phyloP scores from a whole-genome alignment of 345 rosid genomes.

The Theobroma cacao region DNA sequence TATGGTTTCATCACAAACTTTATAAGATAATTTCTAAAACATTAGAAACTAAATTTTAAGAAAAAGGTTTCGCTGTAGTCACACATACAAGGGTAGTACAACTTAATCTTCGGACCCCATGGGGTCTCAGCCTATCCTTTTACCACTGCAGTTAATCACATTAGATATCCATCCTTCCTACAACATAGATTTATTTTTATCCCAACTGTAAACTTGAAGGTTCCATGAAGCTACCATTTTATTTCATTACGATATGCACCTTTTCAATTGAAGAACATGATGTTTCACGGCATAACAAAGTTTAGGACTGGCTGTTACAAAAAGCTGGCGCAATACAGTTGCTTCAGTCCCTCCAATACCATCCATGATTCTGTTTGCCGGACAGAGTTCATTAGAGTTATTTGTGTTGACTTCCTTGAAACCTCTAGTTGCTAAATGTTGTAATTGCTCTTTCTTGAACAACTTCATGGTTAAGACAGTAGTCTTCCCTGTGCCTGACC shows the following conservation, averaged over 20 bases:
- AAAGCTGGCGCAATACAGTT: conserved; percentile 38
- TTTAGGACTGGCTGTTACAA: conserved; percentile 53
- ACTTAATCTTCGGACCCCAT: not conserved
- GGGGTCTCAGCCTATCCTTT: not conserved
- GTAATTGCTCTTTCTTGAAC: conserved; percentile 32
- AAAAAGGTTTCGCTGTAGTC: not conserved
- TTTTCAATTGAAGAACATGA: conserved; percentile 41
- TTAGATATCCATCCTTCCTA: not conserved
- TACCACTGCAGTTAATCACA: not conserved
- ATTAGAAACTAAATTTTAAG: not conserved
- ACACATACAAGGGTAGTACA: not conserved
- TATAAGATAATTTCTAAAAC: not conserved
- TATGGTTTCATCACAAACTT: not conserved
- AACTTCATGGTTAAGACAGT: conserved; percentile 49
- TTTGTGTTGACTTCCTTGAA: not conserved
- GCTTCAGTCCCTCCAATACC: conserved; percentile 11
- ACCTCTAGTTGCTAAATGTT: conserved; percentile 27
- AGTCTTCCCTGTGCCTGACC: conserved; percentile 65
- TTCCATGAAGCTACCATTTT: not conserved
- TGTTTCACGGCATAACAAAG: conserved; percentile 46
- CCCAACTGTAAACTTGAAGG: not conserved
- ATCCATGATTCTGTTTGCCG: not conserved
- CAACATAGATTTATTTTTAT: not conserved
- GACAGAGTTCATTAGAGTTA: not conserved
- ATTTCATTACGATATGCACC: conserved; percentile 21